Base-by-base conservation (phyloP, 1,139 yeast species). In the Pichia sp. region DNA sequence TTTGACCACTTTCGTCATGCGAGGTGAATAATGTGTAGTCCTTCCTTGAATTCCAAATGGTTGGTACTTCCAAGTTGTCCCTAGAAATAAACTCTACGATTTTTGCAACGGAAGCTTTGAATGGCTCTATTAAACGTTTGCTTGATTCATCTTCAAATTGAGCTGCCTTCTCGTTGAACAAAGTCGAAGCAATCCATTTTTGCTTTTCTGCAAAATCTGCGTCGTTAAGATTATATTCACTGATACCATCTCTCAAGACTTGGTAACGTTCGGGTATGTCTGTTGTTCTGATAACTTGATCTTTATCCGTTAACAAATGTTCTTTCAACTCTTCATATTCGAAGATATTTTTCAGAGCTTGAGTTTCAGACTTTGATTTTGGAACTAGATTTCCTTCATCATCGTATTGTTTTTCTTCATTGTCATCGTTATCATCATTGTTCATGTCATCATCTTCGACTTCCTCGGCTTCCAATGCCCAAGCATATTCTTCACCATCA, bases 261-360 rank as follows among this genome's bases (percentile, higher is more conserved):
- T 95, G 99, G 70, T 73, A 93, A 63, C 99, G 80, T 72, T 93
- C 99, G 5, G 99, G 99, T 53, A 89, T 74, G 72, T 93, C 99
- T 17, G 86, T 83, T 53, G 85, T 82, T 66, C 99, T 84, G 61
- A 93, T 90, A 38, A 81, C 75, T 73, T 93, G 92, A 73, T 93
- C 99, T 64, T 84, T 93, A 59, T 90, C 96, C 0, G 99, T 93
- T 65, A 95, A 80, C 81, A 93, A 81, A 58, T 95, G 84, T 60
- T 88, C 95, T 65, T 88, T 85, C 66, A 93, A 79, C 72, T 93
- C 99, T 55, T 93, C 87, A 58, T 93, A 92, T 73, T 95, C 99
- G 67, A 93, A 93, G 41, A 93, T 95, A 66, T 93, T 97, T 63
- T 87, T 87, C 62, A 93, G 77, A 2, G 84, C 79, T 38, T 62